phyloP scores from a whole-genome alignment of 108 stramenopile species.

The Fistulifera pelliculosa region DNA sequence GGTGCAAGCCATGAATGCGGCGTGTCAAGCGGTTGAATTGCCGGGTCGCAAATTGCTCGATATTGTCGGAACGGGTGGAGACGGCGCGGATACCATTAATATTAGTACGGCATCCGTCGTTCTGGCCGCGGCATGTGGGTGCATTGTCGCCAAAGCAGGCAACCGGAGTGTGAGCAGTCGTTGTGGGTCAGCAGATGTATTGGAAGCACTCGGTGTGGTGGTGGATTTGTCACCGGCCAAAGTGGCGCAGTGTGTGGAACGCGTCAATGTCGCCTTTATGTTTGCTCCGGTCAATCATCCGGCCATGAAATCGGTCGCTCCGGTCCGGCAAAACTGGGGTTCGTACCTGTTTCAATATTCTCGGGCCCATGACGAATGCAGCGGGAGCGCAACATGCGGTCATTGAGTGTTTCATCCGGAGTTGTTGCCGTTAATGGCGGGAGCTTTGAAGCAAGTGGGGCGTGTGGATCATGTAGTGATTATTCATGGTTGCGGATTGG shows the following conservation, averaged over 20 bases:
- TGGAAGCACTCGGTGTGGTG: slow-evolving; percentile 91
- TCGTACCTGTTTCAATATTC: slow-evolving; percentile 94
- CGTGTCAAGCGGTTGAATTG: slow-evolving; percentile 65
- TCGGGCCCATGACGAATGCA: slow-evolving; percentile 98
- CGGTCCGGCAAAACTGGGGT: slow-evolving; percentile 92
- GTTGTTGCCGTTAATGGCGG: slow-evolving; percentile 83
- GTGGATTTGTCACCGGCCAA: slow-evolving; percentile 83
- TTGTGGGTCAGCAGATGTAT: slow-evolving; percentile 93
- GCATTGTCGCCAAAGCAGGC: slow-evolving; percentile 93
- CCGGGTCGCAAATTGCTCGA: slow-evolving; percentile 74
- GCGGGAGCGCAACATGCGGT: slow-evolving; percentile 93
- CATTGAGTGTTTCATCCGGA: slow-evolving; percentile 92
- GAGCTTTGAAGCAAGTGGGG: slow-evolving; percentile 83
- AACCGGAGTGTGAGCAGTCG: slow-evolving; percentile 87
- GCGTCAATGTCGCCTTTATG: slow-evolving; percentile 89
- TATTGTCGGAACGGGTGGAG: slow-evolving; percentile 99
- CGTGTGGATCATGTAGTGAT: slow-evolving; percentile 95
- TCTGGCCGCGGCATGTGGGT: slow-evolving; percentile 93
- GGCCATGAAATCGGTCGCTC: slow-evolving; percentile 93
- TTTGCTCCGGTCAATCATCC: slow-evolving; percentile 98
- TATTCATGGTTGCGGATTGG: slow-evolving; percentile 94
- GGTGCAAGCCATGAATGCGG: slow-evolving; percentile 91
- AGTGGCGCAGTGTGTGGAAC: slow-evolving; percentile 86
- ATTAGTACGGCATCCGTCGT: slow-evolving; percentile 92
- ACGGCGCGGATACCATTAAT: slow-evolving; percentile 98